Conservation (phyloP, 371 early-diverging fungal species). For the Mortierella sp. region DNA sequence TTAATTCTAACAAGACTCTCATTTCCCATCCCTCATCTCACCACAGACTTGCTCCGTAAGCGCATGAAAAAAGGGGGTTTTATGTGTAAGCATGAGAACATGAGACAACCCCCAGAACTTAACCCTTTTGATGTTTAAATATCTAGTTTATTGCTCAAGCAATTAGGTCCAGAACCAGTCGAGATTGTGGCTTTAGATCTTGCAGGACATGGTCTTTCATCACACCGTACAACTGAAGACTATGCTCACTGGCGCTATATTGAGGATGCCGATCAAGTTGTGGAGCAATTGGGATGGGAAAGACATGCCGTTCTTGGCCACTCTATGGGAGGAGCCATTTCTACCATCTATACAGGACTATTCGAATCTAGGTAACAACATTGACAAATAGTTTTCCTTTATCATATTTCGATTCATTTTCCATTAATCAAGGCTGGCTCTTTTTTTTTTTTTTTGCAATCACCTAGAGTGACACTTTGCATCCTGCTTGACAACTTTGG, state of each 20-base stretch:
- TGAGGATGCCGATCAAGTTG: conserved; percentile 49
- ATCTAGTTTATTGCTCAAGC: conserved; percentile 30
- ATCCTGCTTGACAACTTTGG: conserved; percentile 52
- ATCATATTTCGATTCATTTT: neutral
- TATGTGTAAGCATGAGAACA: too few species aligned
- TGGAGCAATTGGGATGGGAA: conserved; percentile 51
- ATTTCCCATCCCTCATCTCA: neutral
- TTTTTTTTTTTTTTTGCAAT: neutral
- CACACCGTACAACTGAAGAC: conserved; percentile 45
- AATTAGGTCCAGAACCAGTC: conserved; percentile 51
- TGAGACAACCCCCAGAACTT: neutral
- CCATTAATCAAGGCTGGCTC: too few species aligned
- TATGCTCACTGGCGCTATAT: conserved; percentile 52
- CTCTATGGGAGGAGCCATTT: conserved; percentile 51
- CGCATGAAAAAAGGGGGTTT: too few species aligned
- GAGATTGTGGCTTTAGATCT: conserved; percentile 51
- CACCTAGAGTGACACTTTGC: conserved; percentile 25
- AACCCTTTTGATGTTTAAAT: neutral
- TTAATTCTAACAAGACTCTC: neutral
- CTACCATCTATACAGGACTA: conserved; percentile 41
- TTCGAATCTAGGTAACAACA: conserved; percentile 31
- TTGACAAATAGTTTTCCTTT: too few species aligned
- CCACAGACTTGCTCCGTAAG: conserved; percentile 45
- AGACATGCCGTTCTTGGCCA: conserved; percentile 52
- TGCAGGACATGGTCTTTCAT: conserved; percentile 51